Evolutionary conservation across 495 filamentous ascomycete species (phyloP), one percentile per base, ranked within the genome.

Genomic region (Trichocladium antarcticum): DNA sequence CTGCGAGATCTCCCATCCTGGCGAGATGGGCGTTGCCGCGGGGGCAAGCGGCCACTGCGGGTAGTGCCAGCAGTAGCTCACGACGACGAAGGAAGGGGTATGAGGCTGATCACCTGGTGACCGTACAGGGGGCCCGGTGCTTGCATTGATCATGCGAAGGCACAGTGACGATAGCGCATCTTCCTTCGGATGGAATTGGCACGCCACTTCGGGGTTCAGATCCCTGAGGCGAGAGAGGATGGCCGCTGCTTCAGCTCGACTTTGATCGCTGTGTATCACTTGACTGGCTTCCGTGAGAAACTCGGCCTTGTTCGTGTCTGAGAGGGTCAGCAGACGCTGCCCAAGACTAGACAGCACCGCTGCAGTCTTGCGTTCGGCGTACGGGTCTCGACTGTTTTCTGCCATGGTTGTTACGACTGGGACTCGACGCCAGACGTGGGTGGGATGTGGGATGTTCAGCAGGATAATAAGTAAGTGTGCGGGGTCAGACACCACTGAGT

Each of bases 51-150:
- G 41, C 58, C 58, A 61, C 3, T 43, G 3, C 1, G 31, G 12
- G 38, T 56, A 54, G 34, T 61, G 58, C 58, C 58, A 61, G 43
- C 54, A 61, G 53, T 61, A 61, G 49, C 55, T 58, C 17, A 61
- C 51, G 16, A 39, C 46, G 17, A 61, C 37, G 45, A 53, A 58
- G 8, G 58, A 56, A 0, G 49, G 10, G 1, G 55, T 20, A 7
- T 15, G 19, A 9, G 6, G 17, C 0, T 12, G 1, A 11, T 16
- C 27, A 31, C 8, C 10, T 17, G 27, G n/a, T 7, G 32, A 1
- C 32, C 9, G 5, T 19, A 3, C 3, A 20, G 24, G 8, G 4
- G n/a, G n/a, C n/a, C n/a, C n/a, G 1, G 7, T 1, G 14, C 4
- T 17, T 8, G 46, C 19, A n/a, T 17, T 46, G 8, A 61, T 40